Evolutionary conservation across 352 stramenopile genomes (phyloP), one percentile per base, ranked within the genome.

Genomic region (Phytopythium mirpurense): DNA sequence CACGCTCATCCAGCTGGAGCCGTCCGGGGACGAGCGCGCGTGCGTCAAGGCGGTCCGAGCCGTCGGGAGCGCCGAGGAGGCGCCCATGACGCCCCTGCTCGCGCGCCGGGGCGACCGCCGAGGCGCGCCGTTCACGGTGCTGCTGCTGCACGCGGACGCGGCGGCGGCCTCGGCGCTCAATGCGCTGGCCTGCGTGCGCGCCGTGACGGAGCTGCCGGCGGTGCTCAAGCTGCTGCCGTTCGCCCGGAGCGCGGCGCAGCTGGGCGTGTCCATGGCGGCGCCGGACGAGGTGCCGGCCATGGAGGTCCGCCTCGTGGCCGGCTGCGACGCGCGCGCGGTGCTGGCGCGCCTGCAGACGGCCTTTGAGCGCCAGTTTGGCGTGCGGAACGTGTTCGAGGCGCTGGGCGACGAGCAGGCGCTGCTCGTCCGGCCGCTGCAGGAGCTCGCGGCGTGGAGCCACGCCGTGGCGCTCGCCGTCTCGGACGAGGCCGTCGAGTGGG

Each of bases 151-250:
- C 52, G 52, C 80, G 5, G 62, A 76, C 10, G 40, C 58, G 35
- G 34, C 54, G 4, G 29, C 72, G 5, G 67, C 67, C 3, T 52
- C 62, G 6, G 47, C 60, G 10, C 54, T 88, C 59, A 62, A 66
- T 46, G 57, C 43, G 1, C 54, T 88, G 16, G 56, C 65, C n/a
- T 86, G 78, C 32, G 67, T 86, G 29, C 68, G 74, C 7, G 65
- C 51, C 35, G 64, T 86, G 29, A 52, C 78, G 36, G 52, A 72
- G 34, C 38, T 88, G 24, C 75, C 75, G 7, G 38, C 64, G 24
- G 69, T 93, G 40, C 57, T 90, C 46, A 93, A 91, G 57, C 59
- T 93, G 19, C 70, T 84, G 63, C 83, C 83, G 12, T 86, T 93
- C 19, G 76, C 76, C 6, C 61, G 76, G 27, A 86, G 70, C 36